phyloP scores from a whole-genome alignment of 2,329 filamentous ascomycete species.

The Zasmidium angulare region DNA sequence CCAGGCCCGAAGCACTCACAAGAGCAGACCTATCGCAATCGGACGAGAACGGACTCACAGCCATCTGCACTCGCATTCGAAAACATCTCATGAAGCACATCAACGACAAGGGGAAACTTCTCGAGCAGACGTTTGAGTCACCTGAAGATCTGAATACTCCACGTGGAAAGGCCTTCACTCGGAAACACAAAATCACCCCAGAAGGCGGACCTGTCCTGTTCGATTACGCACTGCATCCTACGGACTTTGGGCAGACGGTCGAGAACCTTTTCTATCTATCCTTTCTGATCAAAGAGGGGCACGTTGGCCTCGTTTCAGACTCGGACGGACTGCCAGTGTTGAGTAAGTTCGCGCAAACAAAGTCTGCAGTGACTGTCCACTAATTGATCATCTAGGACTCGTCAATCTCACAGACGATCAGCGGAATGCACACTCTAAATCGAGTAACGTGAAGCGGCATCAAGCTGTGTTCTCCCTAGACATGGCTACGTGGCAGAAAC shows the following conservation, averaged over 20 bases:
- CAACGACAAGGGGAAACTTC: conserved; percentile 31
- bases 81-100: conserved; percentile 50
- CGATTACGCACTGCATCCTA: conserved; percentile 86
- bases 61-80: conserved; percentile 74
- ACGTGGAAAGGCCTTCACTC: conserved; percentile 54
- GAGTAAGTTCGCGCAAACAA: conserved; percentile 57
- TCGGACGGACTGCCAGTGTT: conserved; percentile 73
- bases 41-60: conserved; percentile 78
- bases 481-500: conserved; percentile 75
- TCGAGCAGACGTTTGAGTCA: conserved; percentile 34
- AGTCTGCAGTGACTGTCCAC: not conserved
- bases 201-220: conserved; percentile 76
- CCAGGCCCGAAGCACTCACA: conserved; percentile 73
- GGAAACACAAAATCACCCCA: conserved; percentile 63
- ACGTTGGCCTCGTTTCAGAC: conserved; percentile 72
- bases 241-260: conserved; percentile 87
- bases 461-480: conserved; percentile 90
- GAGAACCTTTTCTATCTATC: conserved; percentile 97
- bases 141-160: conserved; percentile 38
- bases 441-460: conserved; percentile 52
- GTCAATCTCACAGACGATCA: conserved; percentile 48
- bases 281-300: conserved; percentile 87
- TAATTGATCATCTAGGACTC: not conserved
- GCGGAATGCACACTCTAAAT: conserved; percentile 55
- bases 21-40: conserved; percentile 70